Evolutionary conservation across 495 filamentous ascomycete genomes (phyloP).

Genomic region (Xylaria bambusicola): DNA sequence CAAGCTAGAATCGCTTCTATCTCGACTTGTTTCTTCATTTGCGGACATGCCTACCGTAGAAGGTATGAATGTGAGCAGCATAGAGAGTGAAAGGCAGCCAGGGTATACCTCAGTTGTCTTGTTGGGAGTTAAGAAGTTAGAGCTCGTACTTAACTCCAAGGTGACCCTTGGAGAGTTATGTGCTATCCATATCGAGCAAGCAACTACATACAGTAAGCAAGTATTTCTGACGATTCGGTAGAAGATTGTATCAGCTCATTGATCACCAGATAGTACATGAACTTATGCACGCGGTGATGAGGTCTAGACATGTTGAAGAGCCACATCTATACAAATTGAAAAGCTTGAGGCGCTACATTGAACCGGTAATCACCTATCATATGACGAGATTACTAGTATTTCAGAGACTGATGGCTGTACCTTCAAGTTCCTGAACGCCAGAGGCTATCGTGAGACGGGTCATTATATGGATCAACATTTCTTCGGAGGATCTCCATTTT

Average conservation of each 20-base stretch:
- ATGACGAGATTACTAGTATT: not conserved
- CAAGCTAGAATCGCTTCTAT: not conserved
- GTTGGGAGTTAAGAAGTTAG: not conserved
- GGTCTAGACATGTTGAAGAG: too few relatives aligned
- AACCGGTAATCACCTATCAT: not conserved
- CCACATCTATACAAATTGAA: too few relatives aligned
- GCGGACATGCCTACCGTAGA: not conserved
- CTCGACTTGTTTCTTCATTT: not conserved
- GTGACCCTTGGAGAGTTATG: not conserved
- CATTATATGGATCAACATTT: constrained; percentile 1
- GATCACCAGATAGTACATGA: not conserved
- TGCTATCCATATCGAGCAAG: not conserved
- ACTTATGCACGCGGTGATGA: not conserved
- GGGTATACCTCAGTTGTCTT: not conserved
- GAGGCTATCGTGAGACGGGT: not conserved
- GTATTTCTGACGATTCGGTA: too few relatives aligned
- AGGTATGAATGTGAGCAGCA: not conserved
- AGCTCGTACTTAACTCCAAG: not conserved
- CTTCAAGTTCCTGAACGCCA: not conserved
- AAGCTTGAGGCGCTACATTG: too few relatives aligned
- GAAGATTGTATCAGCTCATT: too few relatives aligned
- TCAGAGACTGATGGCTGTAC: not conserved
- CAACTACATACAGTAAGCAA: not conserved
- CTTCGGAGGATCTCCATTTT: not conserved
- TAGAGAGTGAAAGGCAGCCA: not conserved